Evolutionary conservation across 805 yeast species (phyloP).

Genomic region (Metschnikowia orientalis): DNA sequence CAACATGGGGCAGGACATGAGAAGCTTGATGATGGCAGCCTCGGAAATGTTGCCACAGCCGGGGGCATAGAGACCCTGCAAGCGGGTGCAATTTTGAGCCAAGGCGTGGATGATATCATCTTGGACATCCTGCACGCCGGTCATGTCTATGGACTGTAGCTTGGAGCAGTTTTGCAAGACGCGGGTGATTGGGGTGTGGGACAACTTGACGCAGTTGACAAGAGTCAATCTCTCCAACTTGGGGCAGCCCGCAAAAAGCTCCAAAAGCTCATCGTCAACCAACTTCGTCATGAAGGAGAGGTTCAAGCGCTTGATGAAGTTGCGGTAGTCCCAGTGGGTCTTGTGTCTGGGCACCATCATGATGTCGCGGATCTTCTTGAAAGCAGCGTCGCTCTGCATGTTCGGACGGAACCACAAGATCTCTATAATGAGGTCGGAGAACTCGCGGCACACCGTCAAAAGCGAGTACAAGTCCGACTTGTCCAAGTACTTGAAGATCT

Average conservation of each 20-base stretch:
- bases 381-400: constrained; percentile 47
- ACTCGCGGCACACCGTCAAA: constrained; percentile 71
- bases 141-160: constrained; percentile 81
- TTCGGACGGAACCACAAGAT: constrained; percentile 85
- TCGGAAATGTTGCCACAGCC: constrained; percentile 73
- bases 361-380: constrained; percentile 51
- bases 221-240: constrained; percentile 82
- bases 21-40: constrained; percentile 53
- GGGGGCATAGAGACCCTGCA: constrained; percentile 89
- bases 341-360: constrained; percentile 43
- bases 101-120: constrained; percentile 68
- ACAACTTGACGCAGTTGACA: constrained; percentile 68
- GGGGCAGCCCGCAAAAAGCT: constrained; percentile 60
- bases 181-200: constrained; percentile 55
- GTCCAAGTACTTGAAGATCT: constrained; percentile 61
- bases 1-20: constrained; percentile 63
- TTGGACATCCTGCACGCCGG: constrained; percentile 61
- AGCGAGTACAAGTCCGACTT: constrained; percentile 59
- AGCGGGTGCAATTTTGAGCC: constrained; percentile 64
- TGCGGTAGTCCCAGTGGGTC: constrained; percentile 64
- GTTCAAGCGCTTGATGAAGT: constrained; percentile 73
- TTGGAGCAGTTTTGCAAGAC: constrained; percentile 62
- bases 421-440: constrained; percentile 76
- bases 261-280: constrained; percentile 61
- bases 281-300: constrained; percentile 66